Percentiles rank a stretch among this genome's conserved stretches.
These are phyloP conservation scores for Centaurea solstitialis DNA, from an alignment of 129 eudicot genomes.

Conservation along the genomic window DNA sequence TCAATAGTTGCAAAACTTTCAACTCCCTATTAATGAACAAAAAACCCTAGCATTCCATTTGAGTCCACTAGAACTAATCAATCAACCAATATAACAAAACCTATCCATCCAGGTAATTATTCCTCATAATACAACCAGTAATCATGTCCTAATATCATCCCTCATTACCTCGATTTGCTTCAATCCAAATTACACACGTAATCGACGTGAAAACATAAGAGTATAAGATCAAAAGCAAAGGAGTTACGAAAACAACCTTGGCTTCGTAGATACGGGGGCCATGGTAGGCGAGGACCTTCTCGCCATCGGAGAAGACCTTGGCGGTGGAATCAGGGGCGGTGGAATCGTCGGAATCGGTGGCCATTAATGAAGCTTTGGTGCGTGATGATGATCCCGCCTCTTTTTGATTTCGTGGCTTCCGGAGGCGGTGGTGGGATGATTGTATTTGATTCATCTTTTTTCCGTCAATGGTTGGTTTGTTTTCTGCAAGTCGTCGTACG, in stretches of 20 bases:
- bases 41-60: conserved; percentile 20
- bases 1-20: not conserved
- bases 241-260: conserved; percentile 41
- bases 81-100: not conserved
- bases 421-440: conserved; percentile 11
- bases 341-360: conserved; percentile 62
- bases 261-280: conserved; percentile 88
- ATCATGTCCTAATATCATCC: not conserved
- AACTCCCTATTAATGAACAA: not conserved
- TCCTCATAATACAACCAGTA: not conserved
- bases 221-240: not conserved
- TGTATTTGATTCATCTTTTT: conserved; percentile 14
- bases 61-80: not conserved
- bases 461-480: not conserved
- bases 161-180: conserved; percentile 7
- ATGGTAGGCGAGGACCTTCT: conserved; percentile 78
- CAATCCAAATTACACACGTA: not conserved
- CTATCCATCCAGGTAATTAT: not conserved
- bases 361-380: conserved; percentile 19
- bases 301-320: conserved; percentile 57
- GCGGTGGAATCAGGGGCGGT: conserved; percentile 51
- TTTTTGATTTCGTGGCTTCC: conserved; percentile 39
- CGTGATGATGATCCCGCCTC: conserved; percentile 40
- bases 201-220: not conserved
- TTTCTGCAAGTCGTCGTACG: not conserved